Conservation (phyloP, 768 basidiomycete species). For the Rhizopogon vinicolor region DNA sequence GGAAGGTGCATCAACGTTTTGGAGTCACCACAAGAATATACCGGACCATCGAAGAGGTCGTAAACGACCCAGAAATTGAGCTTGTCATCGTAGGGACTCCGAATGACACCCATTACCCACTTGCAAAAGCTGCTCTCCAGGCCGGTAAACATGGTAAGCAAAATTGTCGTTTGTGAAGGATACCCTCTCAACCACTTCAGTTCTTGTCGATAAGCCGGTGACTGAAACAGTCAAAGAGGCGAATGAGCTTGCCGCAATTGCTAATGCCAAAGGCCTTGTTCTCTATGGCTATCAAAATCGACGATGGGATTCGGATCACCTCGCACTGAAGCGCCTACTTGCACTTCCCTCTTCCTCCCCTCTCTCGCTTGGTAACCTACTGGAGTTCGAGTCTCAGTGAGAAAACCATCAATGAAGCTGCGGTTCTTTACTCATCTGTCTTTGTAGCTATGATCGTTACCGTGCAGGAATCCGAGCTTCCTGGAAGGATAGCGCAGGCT, state of each 20-base stretch:
- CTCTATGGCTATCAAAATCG: conserved; percentile 74
- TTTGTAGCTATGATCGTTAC: conserved; percentile 67
- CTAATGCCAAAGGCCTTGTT: conserved; percentile 53
- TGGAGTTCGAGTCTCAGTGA: conserved; percentile 76
- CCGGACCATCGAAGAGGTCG: conserved; percentile 53
- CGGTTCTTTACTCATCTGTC: conserved; percentile 1
- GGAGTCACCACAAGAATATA: conserved; percentile 56
- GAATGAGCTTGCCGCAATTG: conserved; percentile 53
- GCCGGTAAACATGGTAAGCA: conserved; percentile 69
- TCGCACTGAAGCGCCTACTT: conserved; percentile 58
- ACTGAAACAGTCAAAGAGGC: conserved; percentile 58
- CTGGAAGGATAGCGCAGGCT: conserved; percentile 78
- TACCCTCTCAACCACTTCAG: conserved; percentile 27
- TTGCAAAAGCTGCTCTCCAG: conserved; percentile 59
- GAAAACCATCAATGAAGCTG: conserved; percentile 12
- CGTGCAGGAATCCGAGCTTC: conserved; percentile 58
- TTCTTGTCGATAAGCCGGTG: conserved; percentile 79
- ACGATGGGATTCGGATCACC: conserved; percentile 76
- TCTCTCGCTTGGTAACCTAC: conserved; percentile 53
- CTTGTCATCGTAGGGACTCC: conserved; percentile 67
- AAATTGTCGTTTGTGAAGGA: neutral
- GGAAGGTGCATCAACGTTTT: conserved; percentile 64
- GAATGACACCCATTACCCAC: conserved; percentile 66
- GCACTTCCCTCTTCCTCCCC: conserved; percentile 46
- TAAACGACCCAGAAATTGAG: conserved; percentile 61